Percentiles rank a stretch among this genome's conserved stretches.
phyloP scores from a whole-genome alignment of 1,284 basidiomycete species.

The Psilocybe mexicana region DNA sequence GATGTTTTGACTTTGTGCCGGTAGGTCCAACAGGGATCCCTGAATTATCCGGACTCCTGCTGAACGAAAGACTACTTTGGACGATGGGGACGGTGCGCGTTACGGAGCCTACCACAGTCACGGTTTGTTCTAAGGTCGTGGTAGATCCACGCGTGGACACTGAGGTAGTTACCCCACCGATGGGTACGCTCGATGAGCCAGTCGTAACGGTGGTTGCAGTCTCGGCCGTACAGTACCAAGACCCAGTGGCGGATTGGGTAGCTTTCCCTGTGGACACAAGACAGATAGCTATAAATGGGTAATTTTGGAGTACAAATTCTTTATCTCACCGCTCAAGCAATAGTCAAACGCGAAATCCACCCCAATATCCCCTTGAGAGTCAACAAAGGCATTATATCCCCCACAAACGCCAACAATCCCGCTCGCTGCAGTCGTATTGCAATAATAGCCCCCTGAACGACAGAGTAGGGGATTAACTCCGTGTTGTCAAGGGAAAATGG shows the following conservation, averaged over 20 bases:
- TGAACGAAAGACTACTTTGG: not conserved
- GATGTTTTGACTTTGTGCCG: not conserved
- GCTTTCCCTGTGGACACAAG: conserved; percentile 6
- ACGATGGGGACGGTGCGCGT: not conserved
- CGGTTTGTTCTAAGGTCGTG: not conserved
- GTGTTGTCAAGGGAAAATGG: not conserved
- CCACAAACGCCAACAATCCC: conserved; percentile 7
- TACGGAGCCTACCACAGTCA: not conserved
- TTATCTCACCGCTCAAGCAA: conserved; percentile 13
- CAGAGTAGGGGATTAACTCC: not conserved
- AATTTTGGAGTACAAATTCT: not conserved
- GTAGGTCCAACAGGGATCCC: not conserved
- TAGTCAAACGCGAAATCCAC: conserved; percentile 10
- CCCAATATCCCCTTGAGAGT: conserved; percentile 1
- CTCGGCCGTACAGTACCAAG: not conserved
- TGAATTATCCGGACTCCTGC: not conserved
- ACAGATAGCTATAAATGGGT: not conserved
- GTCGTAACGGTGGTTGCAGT: not conserved
- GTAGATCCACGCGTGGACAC: not conserved
- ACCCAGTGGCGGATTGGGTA: not conserved
- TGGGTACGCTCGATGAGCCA: not conserved
- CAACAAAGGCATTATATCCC: conserved; percentile 1
- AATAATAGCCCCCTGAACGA: conserved; percentile 5
- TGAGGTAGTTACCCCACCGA: no score
- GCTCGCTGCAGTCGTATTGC: not conserved